Evolutionary conservation across 1,139 yeast genomes (phyloP).

Genomic region (Yamadazyma aaseri): DNA sequence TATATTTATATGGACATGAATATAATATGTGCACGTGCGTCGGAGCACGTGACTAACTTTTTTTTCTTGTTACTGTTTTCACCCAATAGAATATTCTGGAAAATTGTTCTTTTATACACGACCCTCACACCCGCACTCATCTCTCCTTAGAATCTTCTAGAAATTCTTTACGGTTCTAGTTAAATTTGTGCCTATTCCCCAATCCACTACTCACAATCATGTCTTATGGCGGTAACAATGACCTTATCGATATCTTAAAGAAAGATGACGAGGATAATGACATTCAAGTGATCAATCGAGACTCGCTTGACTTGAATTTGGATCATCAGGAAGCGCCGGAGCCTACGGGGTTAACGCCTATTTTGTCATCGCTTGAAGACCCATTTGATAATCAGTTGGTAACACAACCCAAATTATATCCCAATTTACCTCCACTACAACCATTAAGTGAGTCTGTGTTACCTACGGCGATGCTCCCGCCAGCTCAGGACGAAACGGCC

Average conservation of each 20-base stretch:
- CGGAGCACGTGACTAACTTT: too few relatives aligned
- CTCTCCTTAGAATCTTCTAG: slow-evolving; percentile 5
- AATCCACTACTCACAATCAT: slow-evolving; percentile 1
- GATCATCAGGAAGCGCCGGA: slow-evolving; percentile 7
- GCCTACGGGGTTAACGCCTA: slow-evolving; percentile 14
- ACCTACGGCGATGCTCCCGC: slow-evolving; percentile 21
- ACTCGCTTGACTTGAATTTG: slow-evolving; percentile 18
- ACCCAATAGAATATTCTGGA: slow-evolving; percentile 6
- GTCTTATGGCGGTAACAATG: slow-evolving; percentile 10
- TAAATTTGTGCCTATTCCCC: background rate
- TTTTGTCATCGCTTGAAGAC: slow-evolving; percentile 13
- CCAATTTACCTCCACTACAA: slow-evolving; percentile 30
- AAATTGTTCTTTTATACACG: background rate
- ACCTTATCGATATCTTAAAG: slow-evolving; percentile 17
- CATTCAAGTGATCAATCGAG: slow-evolving; percentile 36
- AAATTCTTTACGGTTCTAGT: slow-evolving; percentile 1
- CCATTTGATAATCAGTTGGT: slow-evolving; percentile 15
- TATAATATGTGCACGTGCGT: background rate
- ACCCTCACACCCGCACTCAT: slow-evolving; percentile 1
- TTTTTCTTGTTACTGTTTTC: too few relatives aligned
- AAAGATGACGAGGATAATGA: slow-evolving; percentile 26
- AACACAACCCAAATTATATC: slow-evolving; percentile 16
- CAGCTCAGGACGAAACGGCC: slow-evolving; percentile 6
- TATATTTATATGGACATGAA: slow-evolving; percentile 14
- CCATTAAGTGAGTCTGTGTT: slow-evolving; percentile 38